Evolutionary conservation across 495 filamentous ascomycete species (phyloP).

Genomic region (Penicillium malachiteum): DNA sequence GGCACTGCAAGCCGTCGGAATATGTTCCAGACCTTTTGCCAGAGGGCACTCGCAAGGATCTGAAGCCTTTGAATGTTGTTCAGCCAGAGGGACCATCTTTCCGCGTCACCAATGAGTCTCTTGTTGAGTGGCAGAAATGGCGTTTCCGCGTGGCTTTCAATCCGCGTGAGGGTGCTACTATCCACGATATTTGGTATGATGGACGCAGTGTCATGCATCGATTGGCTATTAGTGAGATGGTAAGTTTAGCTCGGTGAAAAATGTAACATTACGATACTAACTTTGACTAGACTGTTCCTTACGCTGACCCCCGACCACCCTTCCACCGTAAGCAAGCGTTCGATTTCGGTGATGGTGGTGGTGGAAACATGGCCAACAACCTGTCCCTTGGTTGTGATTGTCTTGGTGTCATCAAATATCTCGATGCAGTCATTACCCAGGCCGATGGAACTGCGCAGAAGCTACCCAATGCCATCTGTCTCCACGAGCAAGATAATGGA

Average conservation of each 20-base stretch:
- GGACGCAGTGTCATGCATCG: slow-evolving; percentile 71
- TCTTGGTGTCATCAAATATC: slow-evolving; percentile 66
- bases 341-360: slow-evolving; percentile 70
- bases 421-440: slow-evolving; percentile 58
- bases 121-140: slow-evolving; percentile 70
- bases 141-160: slow-evolving; percentile 67
- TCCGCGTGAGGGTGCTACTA: slow-evolving; percentile 66
- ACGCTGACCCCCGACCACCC: slow-evolving; percentile 62
- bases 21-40: slow-evolving; percentile 67
- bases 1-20: slow-evolving; percentile 54
- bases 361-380: slow-evolving; percentile 68
- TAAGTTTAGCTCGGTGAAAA: slow-evolving; percentile 11
- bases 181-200: slow-evolving; percentile 71
- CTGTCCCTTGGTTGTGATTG: slow-evolving; percentile 70
- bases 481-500: slow-evolving; percentile 70
- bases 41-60: slow-evolving; percentile 57
- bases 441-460: slow-evolving; percentile 53
- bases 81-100: slow-evolving; percentile 84
- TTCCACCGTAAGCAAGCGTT: slow-evolving; percentile 72
- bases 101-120: slow-evolving; percentile 48
- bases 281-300: slow-evolving; percentile 57
- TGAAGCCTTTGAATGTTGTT: slow-evolving; percentile 76
- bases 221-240: slow-evolving; percentile 71
- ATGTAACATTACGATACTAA: neutral
- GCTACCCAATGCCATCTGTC: slow-evolving; percentile 63